A percentile compares a stretch with the other conserved stretches of the same genome.
Evolutionary conservation across 495 filamentous ascomycete species (phyloP).

Genomic region (Xylaria sp.): DNA sequence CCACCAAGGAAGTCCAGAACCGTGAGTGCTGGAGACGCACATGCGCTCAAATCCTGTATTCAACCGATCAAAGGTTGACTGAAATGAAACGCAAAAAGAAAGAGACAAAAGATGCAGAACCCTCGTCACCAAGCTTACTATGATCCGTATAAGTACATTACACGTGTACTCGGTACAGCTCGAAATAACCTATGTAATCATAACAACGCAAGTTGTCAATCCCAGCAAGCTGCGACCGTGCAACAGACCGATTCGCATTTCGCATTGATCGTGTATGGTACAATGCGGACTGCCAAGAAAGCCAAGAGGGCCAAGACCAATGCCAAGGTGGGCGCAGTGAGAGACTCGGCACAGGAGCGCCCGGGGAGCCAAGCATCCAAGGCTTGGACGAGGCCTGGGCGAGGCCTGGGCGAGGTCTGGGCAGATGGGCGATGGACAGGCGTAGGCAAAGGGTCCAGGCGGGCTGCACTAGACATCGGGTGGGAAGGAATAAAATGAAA

Average conservation of each 20-base stretch:
- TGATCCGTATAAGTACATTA: neutral
- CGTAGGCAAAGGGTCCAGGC: neutral
- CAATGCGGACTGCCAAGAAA: slow-evolving; percentile 12
- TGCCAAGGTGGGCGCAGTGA: slow-evolving; percentile 41
- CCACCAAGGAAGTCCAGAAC: neutral
- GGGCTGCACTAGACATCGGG: neutral
- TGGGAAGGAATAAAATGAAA: neutral
- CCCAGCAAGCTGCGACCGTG: slow-evolving; percentile 5
- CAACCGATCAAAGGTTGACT: neutral
- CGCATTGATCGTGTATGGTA: slow-evolving; percentile 11
- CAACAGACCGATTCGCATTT: slow-evolving; percentile 11
- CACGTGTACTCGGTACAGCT: neutral
- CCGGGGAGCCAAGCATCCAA: slow-evolving; percentile 34
- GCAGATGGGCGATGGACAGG: neutral
- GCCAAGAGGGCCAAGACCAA: slow-evolving; percentile 32
- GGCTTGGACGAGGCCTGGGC: slow-evolving; percentile 27
- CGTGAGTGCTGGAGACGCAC: neutral
- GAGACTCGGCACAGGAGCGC: slow-evolving; percentile 43
- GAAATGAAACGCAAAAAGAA: neutral
- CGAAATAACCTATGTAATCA: slow-evolving; percentile 4
- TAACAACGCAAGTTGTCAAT: neutral
- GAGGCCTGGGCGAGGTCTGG: neutral
- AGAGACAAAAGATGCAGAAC: neutral
- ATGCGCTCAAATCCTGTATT: neutral
- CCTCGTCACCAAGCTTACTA: slow-evolving; percentile 9